phyloP scores from a whole-genome alignment of 1,284 basidiomycete species.

The Cerioporus squamosus region DNA sequence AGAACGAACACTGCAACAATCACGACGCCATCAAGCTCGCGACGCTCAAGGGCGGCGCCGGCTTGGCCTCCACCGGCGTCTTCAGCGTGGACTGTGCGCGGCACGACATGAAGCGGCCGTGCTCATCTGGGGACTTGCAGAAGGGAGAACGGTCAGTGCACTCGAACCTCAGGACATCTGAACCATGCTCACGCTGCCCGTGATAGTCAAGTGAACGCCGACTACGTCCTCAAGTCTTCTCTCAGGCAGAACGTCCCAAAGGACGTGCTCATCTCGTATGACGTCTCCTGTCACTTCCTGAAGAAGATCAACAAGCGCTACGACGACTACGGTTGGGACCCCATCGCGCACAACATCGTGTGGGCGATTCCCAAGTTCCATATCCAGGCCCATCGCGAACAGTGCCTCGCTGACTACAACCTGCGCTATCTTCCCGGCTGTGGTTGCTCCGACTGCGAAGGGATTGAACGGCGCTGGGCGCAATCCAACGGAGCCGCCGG shows the following conservation, averaged over 20 bases:
- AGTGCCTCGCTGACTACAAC: constrained; percentile 1
- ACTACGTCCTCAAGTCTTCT: constrained; percentile 24
- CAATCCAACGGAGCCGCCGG: not conserved
- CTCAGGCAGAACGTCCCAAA: not conserved
- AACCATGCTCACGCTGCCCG: no score
- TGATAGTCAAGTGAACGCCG: constrained; percentile 17
- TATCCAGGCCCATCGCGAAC: constrained; percentile 4
- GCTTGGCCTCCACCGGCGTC: constrained; percentile 6
- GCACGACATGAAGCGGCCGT: constrained; percentile 28
- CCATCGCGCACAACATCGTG: not conserved
- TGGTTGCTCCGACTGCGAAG: constrained; percentile 9
- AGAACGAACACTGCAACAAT: constrained; percentile 8
- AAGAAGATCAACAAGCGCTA: no score
- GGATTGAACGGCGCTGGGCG: constrained; percentile 1
- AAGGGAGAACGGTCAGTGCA: constrained; percentile 27
- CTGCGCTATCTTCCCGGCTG: not conserved
- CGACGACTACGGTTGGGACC: not conserved
- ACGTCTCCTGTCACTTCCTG: not conserved
- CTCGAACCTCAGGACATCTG: not conserved
- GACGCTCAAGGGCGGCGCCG: not conserved
- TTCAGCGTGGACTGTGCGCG: constrained; percentile 12
- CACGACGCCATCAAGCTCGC: constrained; percentile 13
- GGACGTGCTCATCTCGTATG: constrained; percentile 9
- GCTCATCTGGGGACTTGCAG: constrained; percentile 30
- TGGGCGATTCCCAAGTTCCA: constrained; percentile 7